A percentile compares a stretch with the other conserved stretches of the same genome.
phyloP scores from a whole-genome alignment of 1,284 basidiomycete genomes.

The Puccinia hordei region DNA sequence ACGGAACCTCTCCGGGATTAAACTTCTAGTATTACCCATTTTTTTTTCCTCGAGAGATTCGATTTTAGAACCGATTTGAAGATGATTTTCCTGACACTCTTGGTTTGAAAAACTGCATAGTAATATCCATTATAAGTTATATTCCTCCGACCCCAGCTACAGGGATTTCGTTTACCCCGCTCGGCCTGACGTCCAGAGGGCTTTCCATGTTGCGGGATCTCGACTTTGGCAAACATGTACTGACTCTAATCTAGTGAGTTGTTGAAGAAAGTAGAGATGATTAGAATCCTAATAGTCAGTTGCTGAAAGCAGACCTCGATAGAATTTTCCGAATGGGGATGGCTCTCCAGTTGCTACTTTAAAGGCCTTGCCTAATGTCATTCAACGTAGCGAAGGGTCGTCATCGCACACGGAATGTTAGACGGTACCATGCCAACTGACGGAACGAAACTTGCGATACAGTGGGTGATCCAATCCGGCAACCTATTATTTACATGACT shows the following conservation, averaged over 20 bases:
- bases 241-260: background rate
- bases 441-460: constrained; percentile 6
- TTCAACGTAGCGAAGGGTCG: constrained; percentile 31
- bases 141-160: background rate
- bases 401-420: constrained; percentile 42
- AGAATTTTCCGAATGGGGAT: constrained; percentile 33
- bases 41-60: background rate
- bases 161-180: constrained; percentile 14
- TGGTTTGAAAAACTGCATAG: background rate
- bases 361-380: constrained; percentile 38
- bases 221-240: constrained; percentile 10
- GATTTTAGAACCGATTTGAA: background rate
- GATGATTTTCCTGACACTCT: background rate
- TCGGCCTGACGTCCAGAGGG: constrained; percentile 13
- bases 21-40: background rate
- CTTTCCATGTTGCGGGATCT: constrained; percentile 20
- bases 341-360: constrained; percentile 2
- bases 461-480: background rate
- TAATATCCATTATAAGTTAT: background rate
- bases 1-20: background rate
- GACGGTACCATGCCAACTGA: background rate
- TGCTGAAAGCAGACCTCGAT: background rate
- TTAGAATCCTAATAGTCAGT: background rate
- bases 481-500: background rate
- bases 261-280: background rate